Evolutionary conservation across 345 rosid species (phyloP), one percentile per base, ranked within the genome.

Genomic region (Rhizophora apiculata): DNA sequence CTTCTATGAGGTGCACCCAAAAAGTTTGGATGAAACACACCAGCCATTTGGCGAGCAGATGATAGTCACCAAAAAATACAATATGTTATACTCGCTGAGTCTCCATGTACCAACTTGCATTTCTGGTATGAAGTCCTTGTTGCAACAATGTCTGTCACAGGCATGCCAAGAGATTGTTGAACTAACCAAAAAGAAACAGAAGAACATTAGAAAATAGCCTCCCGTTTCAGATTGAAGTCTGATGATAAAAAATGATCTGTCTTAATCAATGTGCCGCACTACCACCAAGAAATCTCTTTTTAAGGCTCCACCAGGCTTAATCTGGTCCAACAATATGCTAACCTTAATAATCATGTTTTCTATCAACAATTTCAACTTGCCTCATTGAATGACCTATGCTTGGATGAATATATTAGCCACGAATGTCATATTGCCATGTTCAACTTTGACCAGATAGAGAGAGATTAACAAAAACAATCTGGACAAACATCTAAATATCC

Each of bases 41-140:
- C 11, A 55, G 29, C 21, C 34, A 65, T 21, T 3, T 63, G 54
- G 21, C 69, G 66, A 63, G 31, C 34, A 76, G 53, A 9, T 71
- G 55, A 24, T 3, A 13, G 58, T 59, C 77, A 92, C 99, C 96
- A 90, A 97, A 63, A 72, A 92, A 62, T 88, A 88, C 29, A 95
- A 89, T 67, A 95, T 89, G 81, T 95, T 95, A 77, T 92, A 95
- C 78, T 95, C 97, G 77, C 99, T 92, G 66, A 95, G 93, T 95
- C 99, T 36, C 92, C 99, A 70, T 92, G 99, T 59, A 95, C 97
- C 74, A 90, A 74, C 82, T 88, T 95, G 86, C 99, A 95, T 77
- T 87, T 92, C 76, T 90, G 97, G 77, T 95, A 95, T 29, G 92
- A 70, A 13, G 69, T 78, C 68, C 96, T 82, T 96, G 88, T 95